These are phyloP conservation scores for Coleophoma eucalyptorum DNA, from an alignment of 2,329 filamentous ascomycete species.

Conservation along the genomic window DNA sequence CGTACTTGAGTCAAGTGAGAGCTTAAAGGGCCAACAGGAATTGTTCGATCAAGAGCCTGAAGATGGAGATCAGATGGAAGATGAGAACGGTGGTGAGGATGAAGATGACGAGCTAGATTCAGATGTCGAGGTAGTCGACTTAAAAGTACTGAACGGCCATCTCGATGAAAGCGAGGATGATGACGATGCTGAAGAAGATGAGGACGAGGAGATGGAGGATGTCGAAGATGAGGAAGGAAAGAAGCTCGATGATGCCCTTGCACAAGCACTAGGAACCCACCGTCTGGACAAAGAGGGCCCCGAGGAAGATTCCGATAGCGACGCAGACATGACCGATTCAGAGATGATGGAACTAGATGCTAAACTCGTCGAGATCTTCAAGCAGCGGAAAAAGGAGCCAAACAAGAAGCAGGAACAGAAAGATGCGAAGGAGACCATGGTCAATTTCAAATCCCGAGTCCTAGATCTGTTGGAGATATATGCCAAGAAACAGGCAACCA, in stretches of 20 bases:
- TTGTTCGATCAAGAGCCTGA: constrained; percentile 74
- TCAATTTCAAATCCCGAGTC: constrained; percentile 93
- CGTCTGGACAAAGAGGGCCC: constrained; percentile 54
- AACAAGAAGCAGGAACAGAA: constrained; percentile 81
- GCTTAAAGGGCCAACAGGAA: constrained; percentile 75
- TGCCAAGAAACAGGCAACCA: constrained; percentile 71
- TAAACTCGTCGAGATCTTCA: constrained; percentile 82
- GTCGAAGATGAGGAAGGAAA: constrained; percentile 34
- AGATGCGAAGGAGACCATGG: constrained; percentile 81
- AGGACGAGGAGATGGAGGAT: constrained; percentile 34
- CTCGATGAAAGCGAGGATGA: constrained; percentile 35
- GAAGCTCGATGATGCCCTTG: constrained; percentile 66
- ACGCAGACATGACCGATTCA: constrained; percentile 88
- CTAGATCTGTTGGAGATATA: constrained; percentile 86
- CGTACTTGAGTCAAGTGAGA: constrained; percentile 77
- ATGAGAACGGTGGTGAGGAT: constrained; percentile 31
- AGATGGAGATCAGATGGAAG: constrained; percentile 44
- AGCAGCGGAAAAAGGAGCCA: constrained; percentile 61
- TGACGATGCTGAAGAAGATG: constrained; percentile 37
- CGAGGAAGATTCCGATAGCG: constrained; percentile 54
- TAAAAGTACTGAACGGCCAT: constrained; percentile 34
- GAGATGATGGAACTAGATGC: constrained; percentile 89
- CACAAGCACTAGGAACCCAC: constrained; percentile 72
- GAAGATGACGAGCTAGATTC: constrained; percentile 34
- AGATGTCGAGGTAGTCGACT: constrained; percentile 46